Evolutionary conservation across 371 early-diverging fungal genomes (phyloP).

Genomic region (Circinella umbellata): DNA sequence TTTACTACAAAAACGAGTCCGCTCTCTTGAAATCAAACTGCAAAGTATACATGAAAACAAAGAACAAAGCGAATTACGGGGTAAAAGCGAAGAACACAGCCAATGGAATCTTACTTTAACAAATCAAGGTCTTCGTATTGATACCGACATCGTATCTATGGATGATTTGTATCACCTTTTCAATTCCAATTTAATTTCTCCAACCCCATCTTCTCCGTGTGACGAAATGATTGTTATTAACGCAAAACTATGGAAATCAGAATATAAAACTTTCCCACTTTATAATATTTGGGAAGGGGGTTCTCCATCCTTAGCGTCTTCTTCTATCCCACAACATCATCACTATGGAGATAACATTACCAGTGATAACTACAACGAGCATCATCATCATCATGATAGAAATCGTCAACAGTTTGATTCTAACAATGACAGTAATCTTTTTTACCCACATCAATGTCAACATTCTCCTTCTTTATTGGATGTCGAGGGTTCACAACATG

Average conservation of each 20-base stretch:
- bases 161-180: slow-evolving; percentile 43
- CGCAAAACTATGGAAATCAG: slow-evolving; percentile 23
- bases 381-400: not conserved
- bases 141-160: slow-evolving; percentile 47
- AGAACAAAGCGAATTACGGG: not conserved
- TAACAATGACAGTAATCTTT: not conserved
- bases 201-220: slow-evolving; percentile 1
- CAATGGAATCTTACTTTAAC: slow-evolving; percentile 48
- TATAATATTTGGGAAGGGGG: slow-evolving; percentile 45
- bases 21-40: slow-evolving; percentile 24
- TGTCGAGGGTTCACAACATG: not conserved
- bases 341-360: too few relatives aligned
- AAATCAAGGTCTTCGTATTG: slow-evolving; percentile 42
- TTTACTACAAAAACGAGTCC: slow-evolving; percentile 26
- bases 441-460: not conserved
- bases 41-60: slow-evolving; percentile 12
- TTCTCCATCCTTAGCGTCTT: too few relatives aligned
- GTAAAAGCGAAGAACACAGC: not conserved
- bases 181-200: not conserved
- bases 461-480: not conserved
- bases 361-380: not conserved
- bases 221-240: not conserved
- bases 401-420: not conserved
- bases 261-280: slow-evolving; percentile 42
- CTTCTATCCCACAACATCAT: too few relatives aligned